Evolutionary conservation across 139 green algal genomes (phyloP), one percentile per base, ranked within the genome.

Genomic region (Asterochloris sp.): DNA sequence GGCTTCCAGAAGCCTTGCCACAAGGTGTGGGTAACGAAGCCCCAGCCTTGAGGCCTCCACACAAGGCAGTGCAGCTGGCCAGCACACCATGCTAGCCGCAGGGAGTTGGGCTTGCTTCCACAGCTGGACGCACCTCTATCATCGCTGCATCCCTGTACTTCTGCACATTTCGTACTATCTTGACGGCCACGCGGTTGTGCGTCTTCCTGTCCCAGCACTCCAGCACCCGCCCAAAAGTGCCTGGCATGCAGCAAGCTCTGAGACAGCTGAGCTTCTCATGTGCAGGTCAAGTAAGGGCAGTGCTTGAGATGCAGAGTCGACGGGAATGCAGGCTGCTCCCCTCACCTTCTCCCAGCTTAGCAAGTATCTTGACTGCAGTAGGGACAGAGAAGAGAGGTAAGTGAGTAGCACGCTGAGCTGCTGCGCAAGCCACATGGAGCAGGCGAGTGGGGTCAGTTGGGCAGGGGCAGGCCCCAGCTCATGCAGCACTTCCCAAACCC

Each of bases 91-190:
- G 38, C 38, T 54, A 6, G 38, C 38, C n/a, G n/a, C n/a, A n/a
- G n/a, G n/a, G n/a, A 54, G 38, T 6, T 54, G 6, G 38, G 38
- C 38, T 54, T 54, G 38, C 38, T 54, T 2, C 6, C 38, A 54
- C 4, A 54, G 38, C 38, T 54, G n/a, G 69, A 68, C n/a, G 19
- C 60, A 95, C 92, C 92, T 99, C 97, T 28, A 99, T 98, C 96
- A 98, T 99, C 24, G 97, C 97, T 61, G 97, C 97, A 69, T 98
- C 92, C 16, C 95, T 87, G 88, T 99, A 99, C 86, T 99, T 99
- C 83, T 96, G 90, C 19, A 98, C 94, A 85, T 97, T 98, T 61
- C 97, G 88, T 24, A 99, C 95, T 69, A 99, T 91, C 84, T 99
- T 99, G 73, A 99, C 94, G 10, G 95, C 95, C 0, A 97, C 93